Evolutionary conservation across 768 basidiomycete species (phyloP), one percentile per base, ranked within the genome.

Genomic region (Lyophyllum decastes): DNA sequence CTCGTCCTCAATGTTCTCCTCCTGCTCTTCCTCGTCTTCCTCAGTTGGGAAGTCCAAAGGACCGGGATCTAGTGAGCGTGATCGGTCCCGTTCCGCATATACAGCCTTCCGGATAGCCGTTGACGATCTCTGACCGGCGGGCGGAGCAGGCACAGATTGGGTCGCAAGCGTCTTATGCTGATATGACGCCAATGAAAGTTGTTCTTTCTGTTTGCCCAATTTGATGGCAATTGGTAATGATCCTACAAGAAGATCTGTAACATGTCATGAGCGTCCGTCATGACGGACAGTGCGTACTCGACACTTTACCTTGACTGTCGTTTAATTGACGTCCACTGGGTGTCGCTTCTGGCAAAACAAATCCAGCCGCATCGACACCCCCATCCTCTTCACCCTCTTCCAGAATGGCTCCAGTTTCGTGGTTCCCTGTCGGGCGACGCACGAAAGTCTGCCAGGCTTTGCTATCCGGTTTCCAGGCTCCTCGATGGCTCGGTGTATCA

Each of bases 71-170:
- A 87, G 76, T 0, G 79, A 74, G 30, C 87, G 83, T 53, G 71
- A 72, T 41, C 82, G 82, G 69, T 91, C 89, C 26, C 89, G 87
- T 64, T 85, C 85, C 2, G 86, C 85, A 67, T 90, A 90, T 4
- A 80, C 75, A 11, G 84, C 83, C 62, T 75, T 86, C 24, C 87
- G 87, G 27, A 85, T 62, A 1, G 82, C 78, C 38, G 78, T 67
- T 2, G 86, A 78, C 16, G 85, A 77, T 47, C 62, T 71, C n/a
- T 68, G 54, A 59, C 69, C 35, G 60, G 68, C 12, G 62, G 72
- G 46, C 68, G 76, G 27, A 66, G 71, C 40, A 56, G 71, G 41
- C 71, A 62, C 24, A 72, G 75, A 27, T 79, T 74, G 45, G 7
- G 77, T 60, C 19, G 84, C 69, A 30, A 78, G 69, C 14, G 78